Evolutionary conservation across 2,329 filamentous ascomycete species (phyloP).

Genomic region (Arthrobotrys conoides): DNA sequence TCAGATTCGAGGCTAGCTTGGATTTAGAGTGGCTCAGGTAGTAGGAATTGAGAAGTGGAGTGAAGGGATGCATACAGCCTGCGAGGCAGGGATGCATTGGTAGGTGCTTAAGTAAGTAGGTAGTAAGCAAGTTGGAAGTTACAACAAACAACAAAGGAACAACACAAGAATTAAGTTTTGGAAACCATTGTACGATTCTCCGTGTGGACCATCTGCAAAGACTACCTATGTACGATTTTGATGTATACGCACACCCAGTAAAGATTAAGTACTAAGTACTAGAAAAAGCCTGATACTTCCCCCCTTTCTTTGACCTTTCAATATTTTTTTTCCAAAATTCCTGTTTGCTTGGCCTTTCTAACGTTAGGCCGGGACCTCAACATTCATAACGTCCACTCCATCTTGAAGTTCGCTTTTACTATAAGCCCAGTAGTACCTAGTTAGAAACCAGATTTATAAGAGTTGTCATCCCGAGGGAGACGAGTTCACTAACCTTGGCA

Average conservation of each 20-base stretch:
- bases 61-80: too few species aligned
- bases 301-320: neutral
- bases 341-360: neutral
- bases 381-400: constrained; percentile 35
- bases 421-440: neutral
- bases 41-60: too few species aligned
- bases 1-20: too few species aligned
- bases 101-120: too few species aligned
- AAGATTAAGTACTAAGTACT: too few species aligned
- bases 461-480: neutral
- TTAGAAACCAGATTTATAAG: neutral
- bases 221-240: too few species aligned
- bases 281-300: neutral
- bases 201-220: too few species aligned
- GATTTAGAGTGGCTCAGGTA: too few species aligned
- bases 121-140: too few species aligned
- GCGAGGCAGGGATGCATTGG: too few species aligned
- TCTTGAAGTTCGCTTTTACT: constrained; percentile 51
- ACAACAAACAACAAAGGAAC: neutral
- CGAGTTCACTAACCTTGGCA: constrained; percentile 42
- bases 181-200: too few species aligned
- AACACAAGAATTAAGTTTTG: neutral
- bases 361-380: constrained; percentile 39
- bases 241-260: too few species aligned
- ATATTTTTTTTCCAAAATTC: neutral